phyloP scores from a whole-genome alignment of 2,329 filamentous ascomycete species.

The Epichloe coenophiala region DNA sequence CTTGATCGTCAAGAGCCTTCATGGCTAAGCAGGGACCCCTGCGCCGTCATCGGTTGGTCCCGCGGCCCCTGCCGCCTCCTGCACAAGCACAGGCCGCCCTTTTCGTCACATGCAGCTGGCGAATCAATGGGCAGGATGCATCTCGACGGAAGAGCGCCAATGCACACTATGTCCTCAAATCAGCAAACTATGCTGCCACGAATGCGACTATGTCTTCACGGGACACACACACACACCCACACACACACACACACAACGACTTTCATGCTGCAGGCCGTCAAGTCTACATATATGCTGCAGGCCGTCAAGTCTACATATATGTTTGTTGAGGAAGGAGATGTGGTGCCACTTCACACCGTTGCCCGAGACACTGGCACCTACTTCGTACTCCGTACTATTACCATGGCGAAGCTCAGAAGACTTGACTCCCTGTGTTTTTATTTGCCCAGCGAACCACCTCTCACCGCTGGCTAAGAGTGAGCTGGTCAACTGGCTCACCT shows the following conservation, averaged over 20 bases:
- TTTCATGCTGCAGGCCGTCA: too few species aligned
- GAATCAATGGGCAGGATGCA: constrained; percentile 5
- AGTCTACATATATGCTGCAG: background rate
- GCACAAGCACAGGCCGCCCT: constrained; percentile 23
- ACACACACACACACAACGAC: too few species aligned
- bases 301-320: background rate
- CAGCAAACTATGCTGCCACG: constrained; percentile 3
- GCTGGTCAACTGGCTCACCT: background rate
- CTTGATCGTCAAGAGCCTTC: constrained; percentile 20
- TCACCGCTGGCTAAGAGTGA: background rate
- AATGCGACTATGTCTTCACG: constrained; percentile 1
- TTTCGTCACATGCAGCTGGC: constrained; percentile 28
- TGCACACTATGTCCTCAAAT: background rate
- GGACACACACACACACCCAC: too few species aligned
- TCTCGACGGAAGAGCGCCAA: background rate
- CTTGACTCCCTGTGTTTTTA: background rate
- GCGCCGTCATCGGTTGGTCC: constrained; percentile 32
- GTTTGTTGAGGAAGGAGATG: background rate
- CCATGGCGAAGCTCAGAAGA: background rate
- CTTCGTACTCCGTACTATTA: background rate
- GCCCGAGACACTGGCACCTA: background rate
- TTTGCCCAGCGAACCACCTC: background rate
- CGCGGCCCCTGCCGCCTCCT: constrained; percentile 30
- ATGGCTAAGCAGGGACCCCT: constrained; percentile 8
- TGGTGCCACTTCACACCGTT: background rate